Conservation (phyloP, 2,329 filamentous ascomycete species). For the Sphaerulina populicola region DNA sequence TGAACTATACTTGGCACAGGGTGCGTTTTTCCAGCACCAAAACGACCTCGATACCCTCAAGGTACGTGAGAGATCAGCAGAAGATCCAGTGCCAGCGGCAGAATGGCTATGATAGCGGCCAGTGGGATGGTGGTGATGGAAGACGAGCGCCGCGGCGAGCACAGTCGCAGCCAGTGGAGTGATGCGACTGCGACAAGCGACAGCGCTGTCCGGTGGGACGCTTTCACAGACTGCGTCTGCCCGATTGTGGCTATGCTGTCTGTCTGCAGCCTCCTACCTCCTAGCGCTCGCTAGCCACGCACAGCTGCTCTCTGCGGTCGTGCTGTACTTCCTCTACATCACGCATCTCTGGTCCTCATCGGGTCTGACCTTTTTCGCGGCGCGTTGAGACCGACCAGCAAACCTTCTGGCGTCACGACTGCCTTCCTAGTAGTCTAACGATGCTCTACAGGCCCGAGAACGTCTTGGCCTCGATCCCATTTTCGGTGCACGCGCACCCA, state of each 20-base stretch:
- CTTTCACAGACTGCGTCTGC: not conserved
- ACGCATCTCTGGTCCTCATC: not conserved
- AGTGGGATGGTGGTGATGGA: not conserved
- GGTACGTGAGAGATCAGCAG: conserved; percentile 1
- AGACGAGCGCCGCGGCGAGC: not conserved
- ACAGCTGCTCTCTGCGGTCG: not conserved
- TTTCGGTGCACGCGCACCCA: not conserved
- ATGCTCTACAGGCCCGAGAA: not conserved
- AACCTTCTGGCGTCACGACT: not conserved
- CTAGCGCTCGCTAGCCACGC: not conserved
- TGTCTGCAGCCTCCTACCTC: not conserved
- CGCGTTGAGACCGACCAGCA: not conserved
- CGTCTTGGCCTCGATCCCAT: not conserved
- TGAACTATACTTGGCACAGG: conserved; percentile 6
- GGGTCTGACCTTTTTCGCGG: not conserved
- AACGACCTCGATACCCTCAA: not conserved
- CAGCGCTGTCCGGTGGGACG: not conserved
- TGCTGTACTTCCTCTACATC: not conserved
- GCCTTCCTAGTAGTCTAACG: not conserved
- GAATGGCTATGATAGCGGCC: not conserved
- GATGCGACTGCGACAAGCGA: not conserved
- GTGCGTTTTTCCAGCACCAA: not conserved
- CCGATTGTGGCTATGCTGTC: not conserved
- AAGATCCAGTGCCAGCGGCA: not conserved
- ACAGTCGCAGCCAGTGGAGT: not conserved